Evolutionary conservation across 176 grass and related monocot genomes (phyloP).

Genomic region (Typha latifolia): DNA sequence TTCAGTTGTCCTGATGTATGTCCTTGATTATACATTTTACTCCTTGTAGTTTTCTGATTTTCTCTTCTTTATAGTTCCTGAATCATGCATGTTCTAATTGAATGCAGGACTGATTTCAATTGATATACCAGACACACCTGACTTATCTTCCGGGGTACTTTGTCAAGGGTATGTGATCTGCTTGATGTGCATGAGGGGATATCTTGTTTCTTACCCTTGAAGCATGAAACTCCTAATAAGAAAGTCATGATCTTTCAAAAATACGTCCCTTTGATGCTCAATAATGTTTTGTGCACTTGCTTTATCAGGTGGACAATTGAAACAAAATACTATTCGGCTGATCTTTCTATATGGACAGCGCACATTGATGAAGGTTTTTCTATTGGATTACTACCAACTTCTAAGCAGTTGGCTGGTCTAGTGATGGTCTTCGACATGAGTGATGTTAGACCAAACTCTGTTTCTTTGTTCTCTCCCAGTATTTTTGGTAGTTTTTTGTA

Average conservation of each 20-base stretch:
- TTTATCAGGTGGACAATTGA: conserved; percentile 78
- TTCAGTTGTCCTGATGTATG: too few species aligned
- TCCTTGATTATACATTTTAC: background rate
- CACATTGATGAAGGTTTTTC: conserved; percentile 74
- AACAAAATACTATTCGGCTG: conserved; percentile 89
- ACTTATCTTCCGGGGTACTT: conserved; percentile 59
- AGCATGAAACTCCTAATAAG: background rate
- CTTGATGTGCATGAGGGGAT: background rate
- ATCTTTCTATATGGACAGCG: conserved; percentile 68
- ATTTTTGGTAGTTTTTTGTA: background rate
- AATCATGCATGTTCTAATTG: conserved; percentile 13
- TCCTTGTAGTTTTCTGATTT: background rate
- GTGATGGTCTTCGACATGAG: conserved; percentile 91
- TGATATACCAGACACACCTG: conserved; percentile 62
- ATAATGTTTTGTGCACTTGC: conserved; percentile 10
- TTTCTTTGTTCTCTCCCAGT: conserved; percentile 7
- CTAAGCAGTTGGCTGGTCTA: conserved; percentile 50
- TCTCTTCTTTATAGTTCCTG: background rate
- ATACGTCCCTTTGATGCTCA: background rate
- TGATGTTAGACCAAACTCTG: conserved; percentile 33
- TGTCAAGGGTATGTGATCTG: conserved; percentile 73
- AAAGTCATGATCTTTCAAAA: background rate
- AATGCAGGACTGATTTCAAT: conserved; percentile 49
- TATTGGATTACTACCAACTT: conserved; percentile 39
- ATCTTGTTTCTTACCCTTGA: background rate